Conservation (phyloP, 2,329 filamentous ascomycete species). For the Zopfia rhizophila region DNA sequence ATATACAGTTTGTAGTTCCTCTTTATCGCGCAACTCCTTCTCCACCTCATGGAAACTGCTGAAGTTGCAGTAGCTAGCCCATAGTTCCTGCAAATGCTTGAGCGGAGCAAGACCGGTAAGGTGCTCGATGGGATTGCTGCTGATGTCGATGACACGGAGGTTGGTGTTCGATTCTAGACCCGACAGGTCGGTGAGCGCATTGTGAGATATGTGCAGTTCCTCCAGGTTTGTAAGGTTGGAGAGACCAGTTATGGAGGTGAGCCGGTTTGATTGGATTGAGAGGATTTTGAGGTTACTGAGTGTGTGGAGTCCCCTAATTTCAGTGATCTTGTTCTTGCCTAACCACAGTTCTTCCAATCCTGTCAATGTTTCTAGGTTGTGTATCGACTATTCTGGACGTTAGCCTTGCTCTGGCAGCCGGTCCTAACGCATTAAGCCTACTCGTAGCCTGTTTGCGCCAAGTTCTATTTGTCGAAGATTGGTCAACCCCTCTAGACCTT, state of each 20-base stretch:
- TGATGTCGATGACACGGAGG: conserved; percentile 85
- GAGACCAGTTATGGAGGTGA: conserved; percentile 80
- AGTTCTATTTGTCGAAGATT: conserved; percentile 87
- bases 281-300: conserved; percentile 85
- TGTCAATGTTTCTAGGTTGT: conserved; percentile 82
- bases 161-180: conserved; percentile 65
- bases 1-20: conserved; percentile 87
- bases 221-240: conserved; percentile 79
- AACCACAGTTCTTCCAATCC: conserved; percentile 90
- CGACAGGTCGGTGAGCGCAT: conserved; percentile 80
- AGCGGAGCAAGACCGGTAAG: conserved; percentile 77
- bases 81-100: conserved; percentile 83
- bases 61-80: conserved; percentile 91
- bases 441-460: conserved; percentile 87
- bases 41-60: conserved; percentile 85
- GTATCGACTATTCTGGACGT: conserved; percentile 69
- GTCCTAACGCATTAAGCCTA: conserved; percentile 8
- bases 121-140: conserved; percentile 83
- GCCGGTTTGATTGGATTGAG: conserved; percentile 94
- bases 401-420: conserved; percentile 48
- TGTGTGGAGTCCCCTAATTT: conserved; percentile 78
- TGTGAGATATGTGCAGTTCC: conserved; percentile 96
- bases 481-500: conserved; percentile 79
- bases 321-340: conserved; percentile 94
- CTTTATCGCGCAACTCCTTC: conserved; percentile 79